Conservation (phyloP, 495 filamentous ascomycete species). For the Penicillium taxi region DNA sequence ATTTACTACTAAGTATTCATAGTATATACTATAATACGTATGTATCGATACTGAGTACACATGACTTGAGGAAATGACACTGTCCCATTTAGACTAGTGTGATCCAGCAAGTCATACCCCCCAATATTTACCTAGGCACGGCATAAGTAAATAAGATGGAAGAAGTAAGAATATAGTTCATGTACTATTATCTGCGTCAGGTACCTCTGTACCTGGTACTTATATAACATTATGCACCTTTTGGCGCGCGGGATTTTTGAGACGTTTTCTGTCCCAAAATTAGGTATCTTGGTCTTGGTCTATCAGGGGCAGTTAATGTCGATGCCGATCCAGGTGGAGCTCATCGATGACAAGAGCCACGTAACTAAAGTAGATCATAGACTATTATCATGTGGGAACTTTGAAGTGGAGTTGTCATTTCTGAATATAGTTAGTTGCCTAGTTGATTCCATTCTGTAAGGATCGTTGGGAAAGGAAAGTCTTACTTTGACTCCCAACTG, state of each 20-base stretch:
- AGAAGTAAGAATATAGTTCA: no score
- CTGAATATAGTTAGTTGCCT: neutral
- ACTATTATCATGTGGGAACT: no score
- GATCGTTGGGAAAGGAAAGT: no score
- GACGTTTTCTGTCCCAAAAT: slow-evolving; percentile 5
- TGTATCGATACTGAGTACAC: neutral
- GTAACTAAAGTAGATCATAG: neutral
- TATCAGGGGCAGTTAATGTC: slow-evolving; percentile 5
- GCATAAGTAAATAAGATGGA: no score
- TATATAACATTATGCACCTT: slow-evolving; percentile 5
- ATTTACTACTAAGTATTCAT: no score
- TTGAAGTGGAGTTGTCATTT: neutral
- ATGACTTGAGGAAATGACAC: neutral
- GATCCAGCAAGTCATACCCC: no score
- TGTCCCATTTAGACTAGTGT: neutral
- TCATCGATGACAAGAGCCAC: neutral
- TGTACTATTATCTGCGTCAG: neutral
- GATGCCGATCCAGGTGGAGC: slow-evolving; percentile 3
- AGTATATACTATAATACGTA: neutral
- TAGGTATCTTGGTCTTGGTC: slow-evolving; percentile 4
- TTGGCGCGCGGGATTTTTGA: slow-evolving; percentile 14
- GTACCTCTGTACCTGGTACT: neutral
- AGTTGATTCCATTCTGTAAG: neutral
- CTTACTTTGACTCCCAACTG: no score
- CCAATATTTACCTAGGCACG: neutral